Evolutionary conservation across 208 protist genomes (phyloP), one percentile per base, ranked within the genome.

Genomic region (Leishmania lainsoni): DNA sequence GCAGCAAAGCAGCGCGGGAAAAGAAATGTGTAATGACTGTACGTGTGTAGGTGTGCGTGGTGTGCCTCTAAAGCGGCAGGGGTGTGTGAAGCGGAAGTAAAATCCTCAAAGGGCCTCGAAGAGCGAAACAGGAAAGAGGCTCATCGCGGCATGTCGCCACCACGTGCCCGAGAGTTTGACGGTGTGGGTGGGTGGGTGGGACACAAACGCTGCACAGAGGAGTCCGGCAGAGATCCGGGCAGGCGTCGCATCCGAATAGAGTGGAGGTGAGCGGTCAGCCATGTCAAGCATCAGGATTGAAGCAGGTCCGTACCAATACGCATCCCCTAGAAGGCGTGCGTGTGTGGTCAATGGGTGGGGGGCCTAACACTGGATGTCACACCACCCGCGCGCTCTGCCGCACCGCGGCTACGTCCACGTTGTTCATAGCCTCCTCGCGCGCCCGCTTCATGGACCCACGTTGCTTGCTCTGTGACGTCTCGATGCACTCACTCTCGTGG

Each of bases 371-470:
- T 42, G 52, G 35, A 32, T 51, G 56, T 77, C 74, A 66, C 32
- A 52, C 74, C 56, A 77, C 56, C 35, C 74, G 74, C 6, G 56
- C 52, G 74, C 72, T 48, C 79, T 59, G 48, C 3, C 56, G 42
- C 49, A 59, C 80, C 29, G 42, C 58, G 0, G 59, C 32, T 48
- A 48, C 2, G 39, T 77, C 76, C 39, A 66, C 61, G 2, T 65
- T 63, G 26, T 9, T 51, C 17, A 51, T 52, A 6, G 56, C 49
- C 52, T 83, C 84, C 78, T 87, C 84, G 26, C 84, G 80, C 17
- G 75, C 42, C 26, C 84, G 84, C 65, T 87, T 87, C 76, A 84
- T 70, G 16, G 78, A 82, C 26, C 63, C 81, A 45, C 82, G 81
- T 22, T 35, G 66, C 9, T 56, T 70, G 66, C 76, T 75, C n/a